phyloP scores from a whole-genome alignment of 176 grass and related monocot species.

The Zea luxurians region DNA sequence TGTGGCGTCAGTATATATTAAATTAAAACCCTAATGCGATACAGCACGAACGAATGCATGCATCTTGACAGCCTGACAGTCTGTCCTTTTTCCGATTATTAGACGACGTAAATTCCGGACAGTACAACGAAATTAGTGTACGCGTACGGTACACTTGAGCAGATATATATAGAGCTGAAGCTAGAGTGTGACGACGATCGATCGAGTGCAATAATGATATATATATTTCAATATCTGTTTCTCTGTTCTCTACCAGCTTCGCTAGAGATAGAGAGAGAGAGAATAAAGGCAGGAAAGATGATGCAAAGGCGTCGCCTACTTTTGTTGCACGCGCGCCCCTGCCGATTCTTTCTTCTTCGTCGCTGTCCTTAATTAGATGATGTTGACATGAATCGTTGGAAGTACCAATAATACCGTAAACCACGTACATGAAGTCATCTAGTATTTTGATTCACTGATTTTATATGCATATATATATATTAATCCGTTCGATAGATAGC shows the following conservation, averaged over 20 bases:
- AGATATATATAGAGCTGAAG: no score
- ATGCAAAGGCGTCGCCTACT: conserved; percentile 19
- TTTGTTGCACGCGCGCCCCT: conserved; percentile 26
- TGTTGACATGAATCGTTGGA: conserved; percentile 18
- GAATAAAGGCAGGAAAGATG: background rate
- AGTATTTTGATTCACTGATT: background rate
- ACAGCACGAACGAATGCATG: conserved; percentile 30
- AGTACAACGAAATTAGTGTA: conserved; percentile 16
- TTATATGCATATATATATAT: background rate
- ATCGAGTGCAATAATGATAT: background rate
- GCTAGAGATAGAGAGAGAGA: conserved; percentile 2
- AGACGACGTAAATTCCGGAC: background rate
- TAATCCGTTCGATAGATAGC: conserved; percentile 9
- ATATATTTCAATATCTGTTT: conserved; percentile 19
- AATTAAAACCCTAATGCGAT: conserved; percentile 17
- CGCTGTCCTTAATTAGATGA: conserved; percentile 33
- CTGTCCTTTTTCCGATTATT: conserved; percentile 33
- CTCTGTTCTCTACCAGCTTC: conserved; percentile 4
- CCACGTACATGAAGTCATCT: background rate
- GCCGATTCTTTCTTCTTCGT: conserved; percentile 32
- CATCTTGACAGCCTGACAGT: conserved; percentile 42
- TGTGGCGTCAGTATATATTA: background rate
- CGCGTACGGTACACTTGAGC: background rate
- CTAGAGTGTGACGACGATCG: no score
- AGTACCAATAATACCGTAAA: background rate